phyloP scores from a whole-genome alignment of 495 filamentous ascomycete genomes.

The Neurospora sp. region DNA sequence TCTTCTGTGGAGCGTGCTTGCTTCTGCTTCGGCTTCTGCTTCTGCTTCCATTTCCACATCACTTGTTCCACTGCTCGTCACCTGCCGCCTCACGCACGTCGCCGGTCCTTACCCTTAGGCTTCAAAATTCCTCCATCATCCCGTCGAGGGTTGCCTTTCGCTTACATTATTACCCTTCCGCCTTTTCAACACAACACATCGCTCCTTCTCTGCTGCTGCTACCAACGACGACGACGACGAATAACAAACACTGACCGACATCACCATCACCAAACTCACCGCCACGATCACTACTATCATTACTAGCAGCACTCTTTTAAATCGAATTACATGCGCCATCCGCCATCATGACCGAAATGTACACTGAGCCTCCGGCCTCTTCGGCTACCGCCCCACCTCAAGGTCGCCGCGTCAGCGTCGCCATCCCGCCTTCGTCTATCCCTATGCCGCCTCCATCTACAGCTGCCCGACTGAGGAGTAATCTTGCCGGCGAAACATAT shows the following conservation, averaged over 20 bases:
- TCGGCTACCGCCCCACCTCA: conserved; percentile 10
- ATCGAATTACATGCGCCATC: conserved; percentile 1
- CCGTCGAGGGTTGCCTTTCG: neutral
- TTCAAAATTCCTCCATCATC: neutral
- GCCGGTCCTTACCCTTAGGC: neutral
- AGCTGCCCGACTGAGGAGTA: conserved; percentile 8
- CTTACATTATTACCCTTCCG: neutral
- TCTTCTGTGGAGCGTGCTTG: neutral
- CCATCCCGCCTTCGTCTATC: conserved; percentile 13
- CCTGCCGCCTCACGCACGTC: neutral
- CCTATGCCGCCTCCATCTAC: conserved; percentile 10
- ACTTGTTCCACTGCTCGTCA: neutral
- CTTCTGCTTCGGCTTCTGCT: neutral
- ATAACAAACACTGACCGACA: neutral
- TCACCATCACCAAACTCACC: neutral
- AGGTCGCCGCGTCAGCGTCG: conserved; percentile 5
- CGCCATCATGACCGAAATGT: conserved; percentile 19
- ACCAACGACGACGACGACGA: neutral
- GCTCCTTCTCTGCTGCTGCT: neutral
- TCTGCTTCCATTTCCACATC: neutral
- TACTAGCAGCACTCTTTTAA: neutral
- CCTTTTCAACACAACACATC: neutral
- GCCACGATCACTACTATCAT: neutral
- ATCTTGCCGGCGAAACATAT: conserved; percentile 18
- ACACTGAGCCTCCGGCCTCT: conserved; percentile 13